Percentiles rank a stretch among this genome's conserved stretches.
Conservation (phyloP, 2,329 filamentous ascomycete genomes). For the Leptographium lundbergii region DNA sequence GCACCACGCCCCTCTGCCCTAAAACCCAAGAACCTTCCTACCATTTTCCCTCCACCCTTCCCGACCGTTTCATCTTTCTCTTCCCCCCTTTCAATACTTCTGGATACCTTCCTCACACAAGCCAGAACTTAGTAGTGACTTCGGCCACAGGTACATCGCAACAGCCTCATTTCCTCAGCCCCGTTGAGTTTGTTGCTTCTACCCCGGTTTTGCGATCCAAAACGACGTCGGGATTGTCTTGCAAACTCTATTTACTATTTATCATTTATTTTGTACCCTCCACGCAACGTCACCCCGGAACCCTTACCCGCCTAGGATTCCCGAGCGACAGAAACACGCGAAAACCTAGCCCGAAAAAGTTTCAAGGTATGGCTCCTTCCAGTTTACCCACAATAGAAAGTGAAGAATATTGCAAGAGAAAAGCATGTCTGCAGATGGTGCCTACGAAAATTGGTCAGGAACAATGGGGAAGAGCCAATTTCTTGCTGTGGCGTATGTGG, state of each 20-base stretch:
- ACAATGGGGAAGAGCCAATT: background rate
- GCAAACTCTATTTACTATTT: slow-evolving; percentile 1
- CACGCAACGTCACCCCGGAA: background rate
- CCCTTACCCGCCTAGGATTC: background rate
- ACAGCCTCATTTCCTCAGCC: slow-evolving; percentile 4
- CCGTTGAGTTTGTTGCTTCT: slow-evolving; percentile 4
- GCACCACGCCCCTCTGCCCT: background rate
- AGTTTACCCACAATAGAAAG: background rate
- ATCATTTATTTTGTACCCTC: background rate
- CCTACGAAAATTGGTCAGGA: background rate
- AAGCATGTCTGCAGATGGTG: background rate
- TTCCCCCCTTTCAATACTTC: slow-evolving; percentile 1
- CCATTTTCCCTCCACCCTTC: slow-evolving; percentile 1
- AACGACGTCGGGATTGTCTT: background rate
- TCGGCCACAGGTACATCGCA: slow-evolving; percentile 8
- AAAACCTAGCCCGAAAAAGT: background rate
- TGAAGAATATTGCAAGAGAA: background rate
- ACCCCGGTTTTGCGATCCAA: slow-evolving; percentile 2
- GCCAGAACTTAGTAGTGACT: slow-evolving; percentile 9
- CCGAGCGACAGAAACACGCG: background rate
- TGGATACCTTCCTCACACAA: background rate
- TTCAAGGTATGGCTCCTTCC: background rate
- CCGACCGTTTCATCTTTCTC: slow-evolving; percentile 3
- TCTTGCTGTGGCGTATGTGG: slow-evolving; percentile 4
- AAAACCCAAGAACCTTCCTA: slow-evolving; percentile 2